A percentile compares a stretch with the other conserved stretches of the same genome.
phyloP scores from a whole-genome alignment of 352 stramenopile species.

The Phytophthora kernoviae region DNA sequence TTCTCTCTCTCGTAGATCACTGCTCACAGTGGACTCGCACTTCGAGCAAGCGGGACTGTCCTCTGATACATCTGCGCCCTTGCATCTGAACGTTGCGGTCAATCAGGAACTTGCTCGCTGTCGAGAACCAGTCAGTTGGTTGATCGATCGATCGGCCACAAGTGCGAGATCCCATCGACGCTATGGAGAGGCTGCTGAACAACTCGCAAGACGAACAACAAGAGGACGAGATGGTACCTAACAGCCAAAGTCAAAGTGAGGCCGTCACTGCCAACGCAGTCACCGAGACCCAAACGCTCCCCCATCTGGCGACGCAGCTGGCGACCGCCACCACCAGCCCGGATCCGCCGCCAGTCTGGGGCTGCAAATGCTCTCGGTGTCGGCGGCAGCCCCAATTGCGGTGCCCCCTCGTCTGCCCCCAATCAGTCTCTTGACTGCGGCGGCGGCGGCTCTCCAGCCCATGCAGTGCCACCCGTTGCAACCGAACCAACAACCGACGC shows the following conservation, averaged over 20 bases:
- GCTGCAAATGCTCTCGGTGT: slow-evolving; percentile 38
- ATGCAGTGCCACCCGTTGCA: slow-evolving; percentile 16
- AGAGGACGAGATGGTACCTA: slow-evolving; percentile 11
- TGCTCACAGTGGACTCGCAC: slow-evolving; percentile 8
- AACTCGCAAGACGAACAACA: slow-evolving; percentile 10
- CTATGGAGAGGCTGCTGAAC: slow-evolving; percentile 47
- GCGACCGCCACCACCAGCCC: slow-evolving; percentile 16
- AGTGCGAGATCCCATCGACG: too few relatives aligned
- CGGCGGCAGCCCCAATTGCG: not conserved
- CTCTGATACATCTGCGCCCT: slow-evolving; percentile 22
- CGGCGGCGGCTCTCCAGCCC: slow-evolving; percentile 40
- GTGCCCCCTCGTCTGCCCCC: slow-evolving; percentile 40
- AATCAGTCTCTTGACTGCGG: slow-evolving; percentile 55
- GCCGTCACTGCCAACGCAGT: not conserved
- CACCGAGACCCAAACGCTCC: slow-evolving; percentile 12
- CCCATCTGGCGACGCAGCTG: slow-evolving; percentile 27
- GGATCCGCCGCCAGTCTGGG: slow-evolving; percentile 25
- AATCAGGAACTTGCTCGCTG: slow-evolving; percentile 26
- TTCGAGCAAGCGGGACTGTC: slow-evolving; percentile 23
- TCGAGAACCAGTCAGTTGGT: slow-evolving; percentile 19
- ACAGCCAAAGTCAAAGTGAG: slow-evolving; percentile 18
- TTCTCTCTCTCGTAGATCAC: not conserved
- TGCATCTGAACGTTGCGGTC: slow-evolving; percentile 2
- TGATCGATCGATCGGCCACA: not conserved
- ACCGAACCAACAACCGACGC: slow-evolving; percentile 1